phyloP scores from a whole-genome alignment of 805 yeast genomes.

The Candida nemodendra region DNA sequence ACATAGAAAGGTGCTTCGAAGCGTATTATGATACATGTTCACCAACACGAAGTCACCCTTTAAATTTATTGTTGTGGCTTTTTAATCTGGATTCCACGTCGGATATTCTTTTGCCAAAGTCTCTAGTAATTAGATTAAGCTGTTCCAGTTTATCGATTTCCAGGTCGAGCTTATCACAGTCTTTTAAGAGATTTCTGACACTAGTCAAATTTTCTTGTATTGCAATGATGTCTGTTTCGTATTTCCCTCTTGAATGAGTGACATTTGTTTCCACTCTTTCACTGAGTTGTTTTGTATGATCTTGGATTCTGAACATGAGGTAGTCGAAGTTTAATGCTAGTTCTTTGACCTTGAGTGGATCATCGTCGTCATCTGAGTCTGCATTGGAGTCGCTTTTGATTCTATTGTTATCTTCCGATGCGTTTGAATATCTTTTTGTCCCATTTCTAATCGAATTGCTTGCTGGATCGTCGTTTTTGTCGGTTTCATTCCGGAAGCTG shows the following conservation, averaged over 20 bases:
- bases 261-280: slow-evolving; percentile 30
- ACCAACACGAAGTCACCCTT: slow-evolving; percentile 4
- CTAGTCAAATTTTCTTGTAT: slow-evolving; percentile 21
- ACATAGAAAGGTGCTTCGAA: too few relatives aligned
- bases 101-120: slow-evolving; percentile 27
- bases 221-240: slow-evolving; percentile 22
- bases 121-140: slow-evolving; percentile 29
- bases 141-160: slow-evolving; percentile 37
- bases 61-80: slow-evolving; percentile 15
- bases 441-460: too few relatives aligned
- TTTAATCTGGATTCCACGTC: slow-evolving; percentile 22
- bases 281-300: slow-evolving; percentile 44
- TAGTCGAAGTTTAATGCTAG: slow-evolving; percentile 65
- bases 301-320: slow-evolving; percentile 59
- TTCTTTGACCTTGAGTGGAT: slow-evolving; percentile 61
- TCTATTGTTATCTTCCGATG: slow-evolving; percentile 4
- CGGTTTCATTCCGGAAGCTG: neutral
- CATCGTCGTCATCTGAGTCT: slow-evolving; percentile 36
- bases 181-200: slow-evolving; percentile 18
- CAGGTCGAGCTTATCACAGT: slow-evolving; percentile 26
- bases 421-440: slow-evolving; percentile 2
- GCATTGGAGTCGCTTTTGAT: slow-evolving; percentile 2
- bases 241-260: slow-evolving; percentile 20
- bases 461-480: neutral
- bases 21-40: too few relatives aligned